Evolutionary conservation across 306 rosid species (phyloP).

Genomic region (Amphicarpaea edgeworthii): DNA sequence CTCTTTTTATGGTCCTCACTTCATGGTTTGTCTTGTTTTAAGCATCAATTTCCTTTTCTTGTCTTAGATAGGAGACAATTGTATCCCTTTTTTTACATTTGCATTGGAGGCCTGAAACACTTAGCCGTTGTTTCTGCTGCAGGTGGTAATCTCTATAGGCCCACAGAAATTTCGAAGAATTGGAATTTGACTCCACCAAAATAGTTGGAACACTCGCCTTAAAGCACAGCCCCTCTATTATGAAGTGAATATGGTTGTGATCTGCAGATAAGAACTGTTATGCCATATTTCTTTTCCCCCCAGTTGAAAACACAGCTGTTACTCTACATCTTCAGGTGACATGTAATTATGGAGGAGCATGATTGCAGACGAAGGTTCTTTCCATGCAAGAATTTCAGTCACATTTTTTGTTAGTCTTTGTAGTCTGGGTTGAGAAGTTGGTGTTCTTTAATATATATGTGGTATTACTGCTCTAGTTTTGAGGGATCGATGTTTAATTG

Average conservation of each 20-base stretch:
- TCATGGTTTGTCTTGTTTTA: constrained; percentile 16
- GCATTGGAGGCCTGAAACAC: constrained; percentile 24
- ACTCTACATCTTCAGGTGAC: background rate
- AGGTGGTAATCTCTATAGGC: constrained; percentile 71
- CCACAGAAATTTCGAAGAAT: constrained; percentile 54
- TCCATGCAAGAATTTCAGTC: background rate
- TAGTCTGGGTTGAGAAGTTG: background rate
- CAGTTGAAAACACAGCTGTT: background rate
- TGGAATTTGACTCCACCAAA: constrained; percentile 59
- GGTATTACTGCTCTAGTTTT: constrained; percentile 25
- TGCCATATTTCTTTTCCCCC: background rate
- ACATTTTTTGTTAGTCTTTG: constrained; percentile 7
- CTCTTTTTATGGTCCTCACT: constrained; percentile 34
- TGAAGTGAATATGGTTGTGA: constrained; percentile 35
- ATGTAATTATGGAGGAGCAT: constrained; percentile 37
- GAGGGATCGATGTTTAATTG: constrained; percentile 33
- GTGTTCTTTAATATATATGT: constrained; percentile 5
- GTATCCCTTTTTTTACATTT: constrained; percentile 26
- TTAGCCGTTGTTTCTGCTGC: constrained; percentile 42
- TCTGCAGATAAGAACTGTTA: constrained; percentile 27
- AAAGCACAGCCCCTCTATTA: constrained; percentile 24
- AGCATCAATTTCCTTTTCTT: background rate
- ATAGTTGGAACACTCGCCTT: constrained; percentile 44
- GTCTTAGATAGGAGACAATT: constrained; percentile 12
- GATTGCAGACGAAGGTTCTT: constrained; percentile 23